These are phyloP conservation scores for Fusarium globosum DNA, from an alignment of 2,329 filamentous ascomycete species.

Conservation along the genomic window DNA sequence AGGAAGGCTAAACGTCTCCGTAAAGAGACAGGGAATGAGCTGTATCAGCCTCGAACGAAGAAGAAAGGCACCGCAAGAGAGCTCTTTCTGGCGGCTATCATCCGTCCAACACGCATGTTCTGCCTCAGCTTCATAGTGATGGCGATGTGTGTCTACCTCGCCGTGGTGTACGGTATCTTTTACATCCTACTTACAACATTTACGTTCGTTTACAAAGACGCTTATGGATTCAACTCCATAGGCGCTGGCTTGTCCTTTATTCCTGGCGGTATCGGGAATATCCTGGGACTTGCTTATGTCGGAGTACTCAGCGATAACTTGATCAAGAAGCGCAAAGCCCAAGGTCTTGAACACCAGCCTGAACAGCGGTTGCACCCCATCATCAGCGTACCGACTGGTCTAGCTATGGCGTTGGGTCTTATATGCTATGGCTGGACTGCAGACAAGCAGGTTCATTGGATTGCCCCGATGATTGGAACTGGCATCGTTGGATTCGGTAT, in stretches of 20 bases:
- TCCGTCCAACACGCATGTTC: slow-evolving; percentile 62
- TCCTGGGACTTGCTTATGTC: not conserved
- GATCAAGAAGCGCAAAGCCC: not conserved
- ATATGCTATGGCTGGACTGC: not conserved
- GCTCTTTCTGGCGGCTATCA: slow-evolving; percentile 53
- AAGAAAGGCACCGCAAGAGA: slow-evolving; percentile 46
- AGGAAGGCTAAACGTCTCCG: slow-evolving; percentile 50
- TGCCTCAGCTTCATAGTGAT: slow-evolving; percentile 60
- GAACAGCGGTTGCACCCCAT: not conserved
- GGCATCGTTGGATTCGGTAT: not conserved
- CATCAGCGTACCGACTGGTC: not conserved
- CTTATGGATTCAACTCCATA: slow-evolving; percentile 53
- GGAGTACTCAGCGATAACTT: not conserved
- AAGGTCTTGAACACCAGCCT: not conserved
- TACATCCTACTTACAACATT: slow-evolving; percentile 68
- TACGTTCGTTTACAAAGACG: slow-evolving; percentile 58
- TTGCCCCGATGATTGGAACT: not conserved
- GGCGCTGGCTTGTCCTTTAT: slow-evolving; percentile 41
- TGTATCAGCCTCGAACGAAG: slow-evolving; percentile 57
- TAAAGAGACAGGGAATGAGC: slow-evolving; percentile 50
- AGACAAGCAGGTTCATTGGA: not conserved
- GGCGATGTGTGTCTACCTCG: slow-evolving; percentile 60
- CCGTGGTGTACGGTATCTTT: slow-evolving; percentile 64
- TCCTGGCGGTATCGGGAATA: slow-evolving; percentile 32
- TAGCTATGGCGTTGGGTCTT: not conserved